Evolutionary conservation across 2,329 filamentous ascomycete species (phyloP).

Genomic region (Penicillium griseofulvum): DNA sequence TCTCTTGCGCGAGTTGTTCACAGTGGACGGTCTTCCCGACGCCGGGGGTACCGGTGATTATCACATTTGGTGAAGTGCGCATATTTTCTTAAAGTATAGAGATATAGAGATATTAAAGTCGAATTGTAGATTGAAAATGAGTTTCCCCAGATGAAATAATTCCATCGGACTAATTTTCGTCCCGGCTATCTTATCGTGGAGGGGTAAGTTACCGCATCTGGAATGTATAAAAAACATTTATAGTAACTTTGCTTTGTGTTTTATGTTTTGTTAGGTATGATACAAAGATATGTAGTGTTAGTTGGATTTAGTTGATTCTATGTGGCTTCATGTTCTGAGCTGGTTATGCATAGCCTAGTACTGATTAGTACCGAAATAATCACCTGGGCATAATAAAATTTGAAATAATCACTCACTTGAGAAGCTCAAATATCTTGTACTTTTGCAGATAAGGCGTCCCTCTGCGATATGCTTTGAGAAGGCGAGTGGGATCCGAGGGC

Average conservation of each 20-base stretch:
- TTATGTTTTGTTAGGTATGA: neutral
- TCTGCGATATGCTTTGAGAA: slow-evolving; percentile 72
- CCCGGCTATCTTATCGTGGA: slow-evolving; percentile 19
- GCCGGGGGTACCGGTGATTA: slow-evolving; percentile 92
- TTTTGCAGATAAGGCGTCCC: slow-evolving; percentile 65
- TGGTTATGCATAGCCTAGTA: slow-evolving; percentile 6
- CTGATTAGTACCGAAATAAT: slow-evolving; percentile 1
- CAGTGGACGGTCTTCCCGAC: slow-evolving; percentile 94
- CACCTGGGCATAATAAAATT: neutral
- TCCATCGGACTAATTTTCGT: slow-evolving; percentile 18
- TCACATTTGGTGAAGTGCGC: slow-evolving; percentile 70
- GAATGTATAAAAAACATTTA: slow-evolving; percentile 4
- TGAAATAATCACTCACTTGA: slow-evolving; percentile 54
- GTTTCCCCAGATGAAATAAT: slow-evolving; percentile 18
- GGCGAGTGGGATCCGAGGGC: slow-evolving; percentile 48
- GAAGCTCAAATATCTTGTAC: slow-evolving; percentile 74
- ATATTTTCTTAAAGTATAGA: slow-evolving; percentile 21
- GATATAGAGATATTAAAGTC: neutral
- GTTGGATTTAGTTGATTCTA: neutral
- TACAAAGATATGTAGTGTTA: neutral
- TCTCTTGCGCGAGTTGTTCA: slow-evolving; percentile 72
- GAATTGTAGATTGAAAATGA: neutral
- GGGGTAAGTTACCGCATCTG: slow-evolving; percentile 4
- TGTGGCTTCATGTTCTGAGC: neutral
- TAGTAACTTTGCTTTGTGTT: neutral